Evolutionary conservation across 2,329 filamentous ascomycete species (phyloP), one percentile per base, ranked within the genome.

Genomic region (Phaeosphaeria sp.): DNA sequence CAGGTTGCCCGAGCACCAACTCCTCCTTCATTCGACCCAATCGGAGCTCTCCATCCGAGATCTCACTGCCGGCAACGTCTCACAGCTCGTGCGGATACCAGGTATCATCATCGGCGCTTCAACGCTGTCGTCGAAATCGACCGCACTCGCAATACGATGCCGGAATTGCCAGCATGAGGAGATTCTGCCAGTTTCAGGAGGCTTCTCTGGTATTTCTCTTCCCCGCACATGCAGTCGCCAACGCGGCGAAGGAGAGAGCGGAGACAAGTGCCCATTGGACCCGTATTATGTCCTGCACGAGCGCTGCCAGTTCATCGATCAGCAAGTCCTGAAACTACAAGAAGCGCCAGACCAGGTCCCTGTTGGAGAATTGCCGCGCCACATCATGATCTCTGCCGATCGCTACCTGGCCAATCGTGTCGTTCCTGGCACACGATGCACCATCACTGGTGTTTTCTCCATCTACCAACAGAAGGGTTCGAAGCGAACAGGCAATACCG

Each of bases 101-200:
- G 96, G 95, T 50, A 99, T 99, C 64, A 92, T 99, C 58, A 99
- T 99, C 65, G 94, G 95, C 47, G 95, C 95, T 47, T 97, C 94
- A 1, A 96, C 96, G 18, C 90, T 98, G 77, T 97, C 93, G 2
- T 98, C 94, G 13, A 98, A 99, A 82, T 92, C 95, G 5, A 97
- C 93, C 6, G 84, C 89, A 24, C 84, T 99, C 22, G 86, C 91
- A 60, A 90, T 99, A 51, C 89, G 96, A 78, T 99, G 95, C 81
- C 88, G 93, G 63, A 93, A 89, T 71, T 99, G 95, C 79, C 86
- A 89, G 57, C 86, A 93, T 66, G 84, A 86, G 30, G 84, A 91
- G 63, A 84, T 86, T 22, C 79, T 98, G 17, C 84, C 87, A 1
- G 87, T 99, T 17, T 83, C 89, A 2, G 92, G 93, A 46, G 95